Evolutionary conservation across 208 protist species (phyloP).

Genomic region (Crithidia brevicula): DNA sequence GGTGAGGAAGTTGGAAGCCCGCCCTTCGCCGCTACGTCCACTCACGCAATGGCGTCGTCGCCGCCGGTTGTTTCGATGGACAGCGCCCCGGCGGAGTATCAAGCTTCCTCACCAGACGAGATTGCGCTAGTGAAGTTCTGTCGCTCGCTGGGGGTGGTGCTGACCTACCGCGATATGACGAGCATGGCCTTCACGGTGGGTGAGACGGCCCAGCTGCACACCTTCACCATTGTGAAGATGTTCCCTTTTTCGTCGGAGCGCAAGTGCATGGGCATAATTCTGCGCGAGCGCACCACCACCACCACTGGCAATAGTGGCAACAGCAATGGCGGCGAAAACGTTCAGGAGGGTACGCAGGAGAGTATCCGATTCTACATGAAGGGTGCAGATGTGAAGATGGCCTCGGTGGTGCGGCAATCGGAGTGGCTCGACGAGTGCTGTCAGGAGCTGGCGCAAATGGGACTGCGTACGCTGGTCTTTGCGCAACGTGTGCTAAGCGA

Average conservation of each 20-base stretch:
- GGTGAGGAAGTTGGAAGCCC: not conserved
- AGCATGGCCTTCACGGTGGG: slow-evolving; percentile 63
- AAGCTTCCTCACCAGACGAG: slow-evolving; percentile 96
- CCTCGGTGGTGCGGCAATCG: slow-evolving; percentile 79
- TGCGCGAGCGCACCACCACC: slow-evolving; percentile 57
- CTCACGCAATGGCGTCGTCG: slow-evolving; percentile 68
- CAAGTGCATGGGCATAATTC: slow-evolving; percentile 99
- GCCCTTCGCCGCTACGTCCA: slow-evolving; percentile 38
- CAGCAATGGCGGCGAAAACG: not conserved
- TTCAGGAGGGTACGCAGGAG: not conserved
- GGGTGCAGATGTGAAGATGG: slow-evolving; percentile 96
- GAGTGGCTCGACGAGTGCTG: slow-evolving; percentile 98
- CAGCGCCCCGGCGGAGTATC: slow-evolving; percentile 56
- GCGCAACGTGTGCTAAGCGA: slow-evolving; percentile 80
- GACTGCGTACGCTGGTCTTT: slow-evolving; percentile 95
- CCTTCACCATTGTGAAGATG: slow-evolving; percentile 95
- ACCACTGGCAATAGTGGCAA: not conserved
- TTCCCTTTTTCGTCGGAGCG: slow-evolving; percentile 98
- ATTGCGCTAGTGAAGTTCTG: slow-evolving; percentile 96
- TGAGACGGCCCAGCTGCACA: slow-evolving; percentile 24
- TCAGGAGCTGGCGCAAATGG: slow-evolving; percentile 96
- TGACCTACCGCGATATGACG: slow-evolving; percentile 55
- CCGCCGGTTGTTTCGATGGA: slow-evolving; percentile 46
- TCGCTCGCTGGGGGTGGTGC: slow-evolving; percentile 70
- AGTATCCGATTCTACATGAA: slow-evolving; percentile 94